phyloP scores from a whole-genome alignment of 371 early-diverging fungal genomes.

The Mucor circinelloides region DNA sequence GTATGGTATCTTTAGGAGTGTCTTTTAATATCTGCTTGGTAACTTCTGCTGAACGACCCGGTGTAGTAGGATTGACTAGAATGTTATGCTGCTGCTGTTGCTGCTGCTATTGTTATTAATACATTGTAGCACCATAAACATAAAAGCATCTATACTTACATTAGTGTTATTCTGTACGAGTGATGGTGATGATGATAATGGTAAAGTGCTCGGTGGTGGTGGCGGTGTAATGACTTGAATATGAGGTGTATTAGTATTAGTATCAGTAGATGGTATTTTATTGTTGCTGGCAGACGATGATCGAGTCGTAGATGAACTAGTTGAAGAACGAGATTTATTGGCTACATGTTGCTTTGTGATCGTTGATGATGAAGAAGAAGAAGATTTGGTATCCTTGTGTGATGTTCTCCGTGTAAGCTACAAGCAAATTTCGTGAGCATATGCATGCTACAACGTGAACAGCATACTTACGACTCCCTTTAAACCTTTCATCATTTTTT shows the following conservation, averaged over 20 bases:
- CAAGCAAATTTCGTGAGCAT: background rate
- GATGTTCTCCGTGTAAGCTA: slow-evolving; percentile 43
- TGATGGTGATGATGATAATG: background rate
- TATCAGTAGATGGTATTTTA: background rate
- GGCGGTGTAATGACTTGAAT: background rate
- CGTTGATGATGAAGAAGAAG: background rate
- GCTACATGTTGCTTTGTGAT: slow-evolving; percentile 8
- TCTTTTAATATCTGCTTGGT: slow-evolving; percentile 30
- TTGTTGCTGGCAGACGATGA: background rate
- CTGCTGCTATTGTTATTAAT: background rate
- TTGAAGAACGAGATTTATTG: slow-evolving; percentile 15
- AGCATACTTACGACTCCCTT: slow-evolving; percentile 40
- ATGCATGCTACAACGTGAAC: background rate
- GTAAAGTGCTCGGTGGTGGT: background rate
- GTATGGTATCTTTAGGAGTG: slow-evolving; percentile 83
- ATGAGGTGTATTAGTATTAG: background rate
- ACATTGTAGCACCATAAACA: slow-evolving; percentile 11
- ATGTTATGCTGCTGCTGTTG: background rate
- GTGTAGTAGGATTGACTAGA: slow-evolving; percentile 1
- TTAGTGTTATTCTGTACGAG: slow-evolving; percentile 2
- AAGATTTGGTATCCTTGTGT: slow-evolving; percentile 23
- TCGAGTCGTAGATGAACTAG: background rate
- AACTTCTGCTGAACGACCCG: slow-evolving; percentile 26
- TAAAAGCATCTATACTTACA: slow-evolving; percentile 6
- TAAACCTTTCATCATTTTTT: slow-evolving; percentile 45